Base-by-base conservation (phyloP, 257 asterid genomes). In the Solanum bulbocastanum region DNA sequence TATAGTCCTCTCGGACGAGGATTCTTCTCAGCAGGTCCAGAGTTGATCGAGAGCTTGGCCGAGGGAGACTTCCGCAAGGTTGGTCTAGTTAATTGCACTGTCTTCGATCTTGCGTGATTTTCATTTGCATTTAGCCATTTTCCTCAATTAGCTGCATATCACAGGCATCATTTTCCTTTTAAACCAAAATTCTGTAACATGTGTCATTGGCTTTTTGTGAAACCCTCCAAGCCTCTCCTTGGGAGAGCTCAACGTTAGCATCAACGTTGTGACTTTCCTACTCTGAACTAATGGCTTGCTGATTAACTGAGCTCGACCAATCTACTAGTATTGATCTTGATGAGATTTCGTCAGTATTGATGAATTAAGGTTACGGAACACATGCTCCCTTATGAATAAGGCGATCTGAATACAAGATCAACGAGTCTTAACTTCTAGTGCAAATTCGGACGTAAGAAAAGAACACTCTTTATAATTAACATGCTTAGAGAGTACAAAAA, bases 1-100 rank as follows among this genome's bases (percentile, higher is more conserved):
- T 90, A 90, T 86, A 91, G 93, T 88, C 93, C 93, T 84, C 89
- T 90, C 2, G 92, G 92, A 14, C 87, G 90, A 49, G 92, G 92
- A 6, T 91, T 91, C 88, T 86, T 91, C 83, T 84, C 91, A 30
- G 42, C 14, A 10, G 93, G 92, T 10, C 85, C 90, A 22, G 72
- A 90, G 40, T 18, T 89, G 83, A 2, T 88, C 11, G 89, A 91
- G 30, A 89, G 88, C 68, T 87, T 91, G 60, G 6, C 89, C 0
- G 92, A 90, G 32, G 86, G 84, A 1, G 92, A 91, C 87, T 15
- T 16, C 7, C 89, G 91, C 30, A 90, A 88, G 92, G 92, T 91
- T 84, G 39, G 88, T 73, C 5, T 1, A 73, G 30, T 20, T 73
- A 10, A 5, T 73, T 73, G n/a, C 18, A 35, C 49, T 36, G 49